phyloP scores from a whole-genome alignment of 306 rosid genomes.

The Nissolia schottii region DNA sequence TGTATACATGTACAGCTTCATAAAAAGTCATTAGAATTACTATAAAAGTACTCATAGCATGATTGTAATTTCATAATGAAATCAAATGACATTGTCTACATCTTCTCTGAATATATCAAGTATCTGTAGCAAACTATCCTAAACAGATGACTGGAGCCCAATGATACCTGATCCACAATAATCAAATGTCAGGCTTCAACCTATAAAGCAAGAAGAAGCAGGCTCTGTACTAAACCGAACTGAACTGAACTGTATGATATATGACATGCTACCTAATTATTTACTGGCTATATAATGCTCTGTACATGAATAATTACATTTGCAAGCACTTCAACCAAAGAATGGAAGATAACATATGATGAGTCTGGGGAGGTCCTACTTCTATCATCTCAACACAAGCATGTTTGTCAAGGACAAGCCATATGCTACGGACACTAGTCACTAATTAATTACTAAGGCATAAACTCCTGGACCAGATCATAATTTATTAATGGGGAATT shows the following conservation, averaged over 20 bases:
- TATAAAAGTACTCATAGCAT: conserved; percentile 6
- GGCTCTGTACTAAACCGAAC: neutral
- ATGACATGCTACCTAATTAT: neutral
- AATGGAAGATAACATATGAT: neutral
- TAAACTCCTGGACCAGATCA: neutral
- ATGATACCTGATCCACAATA: conserved; percentile 56
- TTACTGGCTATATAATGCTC: neutral
- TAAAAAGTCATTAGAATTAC: neutral
- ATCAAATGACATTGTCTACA: neutral
- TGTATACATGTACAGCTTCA: neutral
- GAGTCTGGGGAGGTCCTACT: neutral
- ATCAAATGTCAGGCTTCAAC: conserved; percentile 15
- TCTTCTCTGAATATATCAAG: neutral
- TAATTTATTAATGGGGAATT: neutral
- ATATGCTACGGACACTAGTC: neutral
- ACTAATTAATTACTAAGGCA: neutral
- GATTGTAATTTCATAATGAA: neutral
- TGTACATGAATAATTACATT: neutral
- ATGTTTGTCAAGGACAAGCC: neutral
- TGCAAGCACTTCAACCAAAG: neutral
- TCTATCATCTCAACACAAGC: neutral
- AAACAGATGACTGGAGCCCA: conserved; percentile 76
- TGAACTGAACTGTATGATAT: neutral
- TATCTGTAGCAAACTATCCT: conserved; percentile 11
- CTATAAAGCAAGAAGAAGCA: neutral